Evolutionary conservation across 805 yeast genomes (phyloP), one percentile per base, ranked within the genome.

Genomic region (Starmerella gropengiesseri): DNA sequence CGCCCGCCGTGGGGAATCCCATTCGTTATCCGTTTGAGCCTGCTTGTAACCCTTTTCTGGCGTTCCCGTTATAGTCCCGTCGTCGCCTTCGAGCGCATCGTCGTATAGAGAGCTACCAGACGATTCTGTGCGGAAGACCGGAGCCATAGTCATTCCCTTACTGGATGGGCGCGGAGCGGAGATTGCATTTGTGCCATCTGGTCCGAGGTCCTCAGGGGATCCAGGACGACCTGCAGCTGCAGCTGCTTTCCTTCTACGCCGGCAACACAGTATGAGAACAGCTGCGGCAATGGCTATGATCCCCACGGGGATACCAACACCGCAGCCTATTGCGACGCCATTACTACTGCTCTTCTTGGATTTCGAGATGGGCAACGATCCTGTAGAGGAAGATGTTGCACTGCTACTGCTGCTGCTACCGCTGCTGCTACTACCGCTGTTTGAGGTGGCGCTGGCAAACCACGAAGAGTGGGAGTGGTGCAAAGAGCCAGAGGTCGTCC

Each of bases 281-380:
- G 45, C 21, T 2, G 65, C 67, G 0, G 74, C 69, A 2, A 75
- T 51, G 7, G 77, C 53, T 0, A 81, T 53, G 2, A 70, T 70
- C 3, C 74, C 62, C 0, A 71, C 57, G 1, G 95, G 94, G 36
- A 91, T 70, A 2, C 80, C 83, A n/a, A 82, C 87, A 43, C 95
- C 96, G 46, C 87, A 71, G 1, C 87, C 94, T 56, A 89, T 81
- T 0, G 94, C 95, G n/a, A 83, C 66, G 2, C 73, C 71, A 50
- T 73, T 78, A 40, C 65, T 68, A 28, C 58, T 41, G 41, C 47
- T 39, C 38, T 42, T 41, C 31, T 41, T 40, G 35, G 22, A 27
- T 52, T 39, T 13, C 56, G 41, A 19, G 2, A 14, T 18, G 11
- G 26, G 25, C 2, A 25, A 36, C 20, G 44, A 26, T 1, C 41